These are phyloP conservation scores for Coffea eugenioides DNA, from an alignment of 257 asterid genomes.

Conservation along the genomic window DNA sequence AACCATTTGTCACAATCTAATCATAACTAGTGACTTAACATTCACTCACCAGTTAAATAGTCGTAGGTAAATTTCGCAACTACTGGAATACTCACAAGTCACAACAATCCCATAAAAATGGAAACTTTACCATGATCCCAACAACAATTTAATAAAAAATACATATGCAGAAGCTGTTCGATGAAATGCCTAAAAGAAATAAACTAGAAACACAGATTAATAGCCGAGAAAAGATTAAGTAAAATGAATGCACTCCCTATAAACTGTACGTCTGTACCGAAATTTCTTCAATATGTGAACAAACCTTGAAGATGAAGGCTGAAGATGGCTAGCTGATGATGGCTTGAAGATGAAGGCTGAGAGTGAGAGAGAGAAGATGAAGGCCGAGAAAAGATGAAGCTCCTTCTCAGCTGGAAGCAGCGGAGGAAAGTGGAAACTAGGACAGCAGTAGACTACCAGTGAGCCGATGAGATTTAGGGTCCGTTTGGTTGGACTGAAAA, in stretches of 20 bases:
- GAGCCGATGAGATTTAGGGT: no score
- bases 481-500: no score
- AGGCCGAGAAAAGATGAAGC: no score
- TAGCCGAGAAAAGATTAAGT: slow-evolving; percentile 1
- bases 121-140: not conserved
- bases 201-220: slow-evolving; percentile 21
- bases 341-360: no score
- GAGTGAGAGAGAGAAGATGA: no score
- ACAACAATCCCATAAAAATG: not conserved
- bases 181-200: slow-evolving; percentile 19
- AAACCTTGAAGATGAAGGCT: no score
- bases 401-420: no score
- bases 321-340: no score
- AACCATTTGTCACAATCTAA: no score
- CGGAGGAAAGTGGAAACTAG: no score
- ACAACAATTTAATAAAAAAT: not conserved
- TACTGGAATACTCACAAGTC: not conserved
- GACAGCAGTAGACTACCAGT: no score
- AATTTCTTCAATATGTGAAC: slow-evolving; percentile 39
- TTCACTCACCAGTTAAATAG: not conserved
- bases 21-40: no score
- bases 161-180: slow-evolving; percentile 9
- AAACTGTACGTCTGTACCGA: slow-evolving; percentile 38
- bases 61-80: not conserved
- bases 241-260: not conserved